A percentile compares a stretch with the other conserved stretches of the same genome.
Evolutionary conservation across 169 alveolate genomes (phyloP).

Genomic region (Amoebophrya sp.): DNA sequence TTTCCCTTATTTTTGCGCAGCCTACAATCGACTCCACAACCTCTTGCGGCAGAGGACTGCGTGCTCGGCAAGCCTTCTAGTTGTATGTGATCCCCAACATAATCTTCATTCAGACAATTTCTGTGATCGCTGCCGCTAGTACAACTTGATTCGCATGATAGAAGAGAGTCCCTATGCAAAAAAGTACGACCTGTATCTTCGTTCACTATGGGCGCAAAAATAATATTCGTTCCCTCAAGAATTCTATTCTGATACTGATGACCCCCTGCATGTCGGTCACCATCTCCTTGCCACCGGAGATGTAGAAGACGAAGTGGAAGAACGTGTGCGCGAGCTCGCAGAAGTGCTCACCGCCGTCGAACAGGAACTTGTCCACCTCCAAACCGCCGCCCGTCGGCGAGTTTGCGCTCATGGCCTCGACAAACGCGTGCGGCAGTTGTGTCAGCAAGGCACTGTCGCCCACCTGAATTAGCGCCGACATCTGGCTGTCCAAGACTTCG

Average conservation of each 20-base stretch:
- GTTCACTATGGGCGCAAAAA: too few relatives aligned
- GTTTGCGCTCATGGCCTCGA: too few relatives aligned
- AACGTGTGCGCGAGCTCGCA: not conserved
- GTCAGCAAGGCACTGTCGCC: not conserved
- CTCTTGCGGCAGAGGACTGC: too few relatives aligned
- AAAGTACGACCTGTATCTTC: too few relatives aligned
- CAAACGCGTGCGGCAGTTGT: not conserved
- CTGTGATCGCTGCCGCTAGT: too few relatives aligned
- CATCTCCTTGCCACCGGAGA: not conserved
- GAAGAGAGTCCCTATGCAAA: too few relatives aligned
- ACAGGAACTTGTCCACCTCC: not conserved
- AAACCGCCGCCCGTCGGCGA: not conserved
- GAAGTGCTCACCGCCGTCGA: not conserved
- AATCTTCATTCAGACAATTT: not conserved
- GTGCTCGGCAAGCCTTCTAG: too few relatives aligned
- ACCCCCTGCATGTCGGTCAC: constrained; percentile 1
- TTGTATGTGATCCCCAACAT: not conserved
- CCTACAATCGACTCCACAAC: too few relatives aligned
- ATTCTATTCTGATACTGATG: not conserved
- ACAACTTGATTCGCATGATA: too few relatives aligned
- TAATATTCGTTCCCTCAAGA: not conserved
- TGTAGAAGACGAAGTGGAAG: not conserved
- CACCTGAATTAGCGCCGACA: not conserved
- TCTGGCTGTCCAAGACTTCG: not conserved
- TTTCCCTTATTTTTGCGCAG: too few relatives aligned